These are phyloP conservation scores for Coemansia brasiliensis DNA, from an alignment of 192 early-diverging fungal species.

Conservation along the genomic window DNA sequence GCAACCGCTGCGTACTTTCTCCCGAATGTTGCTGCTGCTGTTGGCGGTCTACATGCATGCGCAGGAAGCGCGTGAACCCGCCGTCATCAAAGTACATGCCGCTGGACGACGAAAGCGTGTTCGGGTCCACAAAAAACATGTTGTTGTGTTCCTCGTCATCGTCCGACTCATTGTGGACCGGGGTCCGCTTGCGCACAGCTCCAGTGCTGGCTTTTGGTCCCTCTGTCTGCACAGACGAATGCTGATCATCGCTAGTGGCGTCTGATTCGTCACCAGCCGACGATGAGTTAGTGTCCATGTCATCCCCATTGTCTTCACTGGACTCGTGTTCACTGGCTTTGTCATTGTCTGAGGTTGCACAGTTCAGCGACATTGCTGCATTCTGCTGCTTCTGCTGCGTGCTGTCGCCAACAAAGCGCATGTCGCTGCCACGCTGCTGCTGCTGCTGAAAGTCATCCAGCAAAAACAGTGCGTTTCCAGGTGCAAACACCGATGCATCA, in stretches of 20 bases:
- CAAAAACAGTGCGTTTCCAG: constrained; percentile 39
- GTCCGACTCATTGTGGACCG: constrained; percentile 47
- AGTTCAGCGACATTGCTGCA: no score
- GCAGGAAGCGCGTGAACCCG: constrained; percentile 53
- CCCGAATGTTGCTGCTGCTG: constrained; percentile 17
- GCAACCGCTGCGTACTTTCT: neutral
- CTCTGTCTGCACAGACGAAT: neutral
- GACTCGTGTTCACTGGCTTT: neutral
- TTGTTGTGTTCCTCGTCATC: constrained; percentile 56
- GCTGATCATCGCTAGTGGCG: neutral
- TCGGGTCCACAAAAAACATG: constrained; percentile 52
- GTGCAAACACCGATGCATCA: constrained; percentile 51
- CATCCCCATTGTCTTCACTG: neutral
- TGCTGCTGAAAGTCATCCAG: constrained; percentile 32
- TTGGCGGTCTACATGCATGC: constrained; percentile 53
- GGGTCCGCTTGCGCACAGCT: constrained; percentile 12
- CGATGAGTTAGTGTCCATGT: constrained; percentile 8
- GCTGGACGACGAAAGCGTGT: constrained; percentile 30
- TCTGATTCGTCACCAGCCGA: constrained; percentile 8
- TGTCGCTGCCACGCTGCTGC: no score
- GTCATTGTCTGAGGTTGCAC: neutral
- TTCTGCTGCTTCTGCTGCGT: no score
- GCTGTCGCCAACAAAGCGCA: no score
- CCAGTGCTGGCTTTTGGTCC: neutral
- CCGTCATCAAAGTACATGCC: constrained; percentile 56